phyloP scores from a whole-genome alignment of 2,329 filamentous ascomycete genomes.

The Aspergillus japonicus region DNA sequence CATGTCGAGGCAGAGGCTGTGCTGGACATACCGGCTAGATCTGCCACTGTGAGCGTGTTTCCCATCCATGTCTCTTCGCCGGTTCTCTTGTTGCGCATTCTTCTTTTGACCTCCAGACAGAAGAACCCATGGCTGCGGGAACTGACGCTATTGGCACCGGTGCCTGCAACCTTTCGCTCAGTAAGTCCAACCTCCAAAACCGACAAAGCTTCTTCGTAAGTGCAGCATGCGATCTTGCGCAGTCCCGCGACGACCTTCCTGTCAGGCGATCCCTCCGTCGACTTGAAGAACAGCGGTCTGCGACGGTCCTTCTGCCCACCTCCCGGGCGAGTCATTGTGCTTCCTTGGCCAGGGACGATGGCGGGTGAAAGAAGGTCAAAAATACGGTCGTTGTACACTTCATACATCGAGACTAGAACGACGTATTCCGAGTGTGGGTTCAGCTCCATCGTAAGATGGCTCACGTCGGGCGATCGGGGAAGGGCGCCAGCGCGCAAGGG shows the following conservation, averaged over 20 bases:
- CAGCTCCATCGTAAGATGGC: conserved; percentile 64
- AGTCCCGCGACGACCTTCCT: conserved; percentile 93
- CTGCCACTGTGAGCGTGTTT: conserved; percentile 81
- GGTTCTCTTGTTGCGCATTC: conserved; percentile 50
- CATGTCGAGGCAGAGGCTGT: background rate
- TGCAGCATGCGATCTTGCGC: conserved; percentile 83
- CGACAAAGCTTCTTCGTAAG: conserved; percentile 77
- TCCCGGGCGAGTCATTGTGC: conserved; percentile 42
- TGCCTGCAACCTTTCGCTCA: conserved; percentile 83
- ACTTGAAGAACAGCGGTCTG: conserved; percentile 86
- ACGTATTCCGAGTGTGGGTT: conserved; percentile 76
- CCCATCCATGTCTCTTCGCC: conserved; percentile 67
- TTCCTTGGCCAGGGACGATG: conserved; percentile 41
- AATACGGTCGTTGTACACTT: conserved; percentile 97
- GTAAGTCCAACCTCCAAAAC: conserved; percentile 86
- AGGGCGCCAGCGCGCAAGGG: conserved; percentile 69
- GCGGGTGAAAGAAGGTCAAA: conserved; percentile 78
- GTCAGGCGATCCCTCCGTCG: conserved; percentile 81
- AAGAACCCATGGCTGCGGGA: conserved; percentile 96
- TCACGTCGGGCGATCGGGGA: conserved; percentile 72
- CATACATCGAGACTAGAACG: conserved; percentile 94
- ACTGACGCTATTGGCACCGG: conserved; percentile 87
- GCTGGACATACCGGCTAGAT: conserved; percentile 67
- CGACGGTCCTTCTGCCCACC: conserved; percentile 67
- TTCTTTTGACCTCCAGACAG: conserved; percentile 90